Conservation (phyloP, 805 yeast species). For the Candida nanaspora region DNA sequence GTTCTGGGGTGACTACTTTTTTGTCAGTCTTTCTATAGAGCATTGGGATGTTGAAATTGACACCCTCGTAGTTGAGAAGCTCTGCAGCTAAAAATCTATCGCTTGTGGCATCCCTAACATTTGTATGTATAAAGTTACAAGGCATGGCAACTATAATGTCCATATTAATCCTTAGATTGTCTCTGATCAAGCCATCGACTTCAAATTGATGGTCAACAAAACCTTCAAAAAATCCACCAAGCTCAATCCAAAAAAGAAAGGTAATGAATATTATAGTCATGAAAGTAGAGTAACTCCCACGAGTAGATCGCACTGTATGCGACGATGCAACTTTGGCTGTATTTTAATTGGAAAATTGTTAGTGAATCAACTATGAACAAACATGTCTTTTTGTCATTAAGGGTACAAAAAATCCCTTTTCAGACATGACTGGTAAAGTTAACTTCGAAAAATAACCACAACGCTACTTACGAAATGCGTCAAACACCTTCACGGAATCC, state of each 20-base stretch:
- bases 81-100: conserved; percentile 79
- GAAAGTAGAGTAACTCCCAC: conserved; percentile 73
- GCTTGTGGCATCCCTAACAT: conserved; percentile 68
- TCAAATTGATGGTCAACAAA: conserved; percentile 67
- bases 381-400: not conserved
- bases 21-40: conserved; percentile 37
- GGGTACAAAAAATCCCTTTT: not conserved
- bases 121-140: conserved; percentile 67
- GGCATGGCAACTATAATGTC: conserved; percentile 82
- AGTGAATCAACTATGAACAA: not conserved
- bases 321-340: conserved; percentile 61
- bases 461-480: conserved; percentile 56
- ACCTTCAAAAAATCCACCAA: conserved; percentile 84
- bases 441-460: not conserved
- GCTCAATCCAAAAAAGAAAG: conserved; percentile 73
- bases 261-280: conserved; percentile 54
- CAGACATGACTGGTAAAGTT: too few species aligned
- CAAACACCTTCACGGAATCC: conserved; percentile 41
- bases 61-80: conserved; percentile 63
- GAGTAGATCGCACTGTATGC: conserved; percentile 62
- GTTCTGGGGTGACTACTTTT: conserved; percentile 46
- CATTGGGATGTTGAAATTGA: conserved; percentile 46
- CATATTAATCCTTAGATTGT: conserved; percentile 60
- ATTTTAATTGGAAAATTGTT: not conserved
- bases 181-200: conserved; percentile 56